Conservation (phyloP, 2,329 filamentous ascomycete genomes). For the Fusarium brachygibbosum region DNA sequence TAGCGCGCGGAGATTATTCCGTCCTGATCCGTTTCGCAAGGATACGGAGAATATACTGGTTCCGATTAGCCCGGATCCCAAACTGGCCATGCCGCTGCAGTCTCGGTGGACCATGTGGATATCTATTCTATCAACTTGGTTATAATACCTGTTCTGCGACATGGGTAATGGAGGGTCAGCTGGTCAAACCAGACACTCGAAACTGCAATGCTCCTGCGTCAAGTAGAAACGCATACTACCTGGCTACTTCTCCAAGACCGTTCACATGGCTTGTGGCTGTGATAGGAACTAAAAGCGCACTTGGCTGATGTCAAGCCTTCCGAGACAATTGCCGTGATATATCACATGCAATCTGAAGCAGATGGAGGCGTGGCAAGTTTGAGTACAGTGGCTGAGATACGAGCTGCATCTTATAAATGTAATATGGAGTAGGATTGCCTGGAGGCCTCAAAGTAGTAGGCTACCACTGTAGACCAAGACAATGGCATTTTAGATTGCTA, state of each 20-base stretch:
- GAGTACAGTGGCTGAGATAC: background rate
- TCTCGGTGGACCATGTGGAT: background rate
- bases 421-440: background rate
- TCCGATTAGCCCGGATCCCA: background rate
- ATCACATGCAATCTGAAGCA: background rate
- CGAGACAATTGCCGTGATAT: background rate
- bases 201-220: background rate
- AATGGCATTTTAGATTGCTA: too few species aligned
- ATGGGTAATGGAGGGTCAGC: background rate
- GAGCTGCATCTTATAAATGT: background rate
- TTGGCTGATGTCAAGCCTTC: background rate
- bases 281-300: background rate
- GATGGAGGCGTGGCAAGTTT: too few species aligned
- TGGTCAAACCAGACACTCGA: background rate
- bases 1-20: background rate
- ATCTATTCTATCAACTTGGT: background rate
- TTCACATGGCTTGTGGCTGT: background rate
- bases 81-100: background rate
- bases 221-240: background rate
- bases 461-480: background rate
- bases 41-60: background rate
- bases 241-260: background rate
- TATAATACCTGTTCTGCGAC: accelerated
- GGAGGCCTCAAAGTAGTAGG: background rate
- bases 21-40: too few species aligned